Percentiles rank a stretch among this genome's conserved stretches.
Conservation (phyloP, 495 filamentous ascomycete species). For the Penicillium odoratum region DNA sequence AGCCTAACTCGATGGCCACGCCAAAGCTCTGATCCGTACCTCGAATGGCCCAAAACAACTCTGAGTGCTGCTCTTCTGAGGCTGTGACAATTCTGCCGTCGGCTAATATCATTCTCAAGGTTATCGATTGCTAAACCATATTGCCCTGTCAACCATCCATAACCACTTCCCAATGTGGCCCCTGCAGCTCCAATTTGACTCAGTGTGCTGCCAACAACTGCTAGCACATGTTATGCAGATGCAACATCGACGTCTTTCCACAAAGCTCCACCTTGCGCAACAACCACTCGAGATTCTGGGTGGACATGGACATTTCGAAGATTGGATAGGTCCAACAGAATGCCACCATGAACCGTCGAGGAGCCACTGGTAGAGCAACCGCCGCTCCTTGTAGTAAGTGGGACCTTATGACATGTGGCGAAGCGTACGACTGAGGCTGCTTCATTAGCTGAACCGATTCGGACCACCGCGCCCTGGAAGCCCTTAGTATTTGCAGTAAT, state of each 20-base stretch:
- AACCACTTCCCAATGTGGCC: constrained; percentile 57
- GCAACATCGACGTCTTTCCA: constrained; percentile 59
- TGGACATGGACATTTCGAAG: constrained; percentile 30
- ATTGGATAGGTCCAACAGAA: too few relatives aligned
- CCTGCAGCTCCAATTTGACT: constrained; percentile 61
- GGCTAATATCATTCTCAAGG: constrained; percentile 52
- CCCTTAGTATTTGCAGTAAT: too few relatives aligned
- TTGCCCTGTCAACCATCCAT: constrained; percentile 50
- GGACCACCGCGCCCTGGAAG: too few relatives aligned
- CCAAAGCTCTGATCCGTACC: neutral
- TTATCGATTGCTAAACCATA: constrained; percentile 56
- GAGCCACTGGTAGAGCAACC: too few relatives aligned
- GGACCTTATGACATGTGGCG: too few relatives aligned
- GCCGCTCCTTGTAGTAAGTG: too few relatives aligned
- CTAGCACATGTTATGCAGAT: constrained; percentile 49
- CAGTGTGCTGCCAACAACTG: constrained; percentile 59
- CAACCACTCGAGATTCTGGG: constrained; percentile 39
- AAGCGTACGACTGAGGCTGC: too few relatives aligned
- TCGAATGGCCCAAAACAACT: neutral
- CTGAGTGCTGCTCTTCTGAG: neutral
- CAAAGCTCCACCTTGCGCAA: constrained; percentile 52
- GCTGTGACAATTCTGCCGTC: constrained; percentile 29
- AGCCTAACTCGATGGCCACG: neutral
- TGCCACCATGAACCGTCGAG: too few relatives aligned
- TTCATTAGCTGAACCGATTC: too few relatives aligned